Base-by-base conservation (phyloP, 2,329 filamentous ascomycete species). In the Akanthomyces muscarius region DNA sequence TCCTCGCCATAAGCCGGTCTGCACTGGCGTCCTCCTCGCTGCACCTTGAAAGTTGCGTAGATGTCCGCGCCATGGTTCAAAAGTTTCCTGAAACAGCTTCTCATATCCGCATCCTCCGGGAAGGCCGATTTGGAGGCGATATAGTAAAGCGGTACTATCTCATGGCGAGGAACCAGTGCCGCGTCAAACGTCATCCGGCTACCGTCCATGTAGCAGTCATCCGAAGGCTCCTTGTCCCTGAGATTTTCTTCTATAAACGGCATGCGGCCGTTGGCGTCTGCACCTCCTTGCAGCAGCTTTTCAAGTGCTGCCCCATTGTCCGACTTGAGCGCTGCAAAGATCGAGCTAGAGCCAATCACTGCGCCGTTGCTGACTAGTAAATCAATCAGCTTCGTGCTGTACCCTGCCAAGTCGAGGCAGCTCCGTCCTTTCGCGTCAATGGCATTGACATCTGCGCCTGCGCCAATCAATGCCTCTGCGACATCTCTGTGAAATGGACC, bases 361-460 rank as follows among this genome's bases (percentile, higher is more conserved):
- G 60, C 44, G 23, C 64, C 66, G 11, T 65, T 62, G 28, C 36
- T 30, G 3, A 57, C 30, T 14, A 66, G 50, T 0, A 66, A 30
- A 13, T 55, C 18, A 7, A 59, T 23, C 45, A 67, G 52, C 4
- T 63, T 50, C 6, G 30, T 44, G n/a, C 63, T 57, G n/a, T 61
- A 38, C 2, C 25, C n/a, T 4, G 63, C 64, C 36, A 38, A 45
- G 16, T 52, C 54, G 1, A 68, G 60, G 53, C 65, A 68, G n/a
- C 50, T 65, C 10, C 33, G 42, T 6, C 66, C 65, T 7, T 38
- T 25, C 1, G 14, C 18, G 38, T 67, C 61, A 6, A 61, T 18
- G 0, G 64, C 66, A 28, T 65, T 64, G 21, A 65, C 23, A 18
- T 67, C 42, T 4, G 63, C 66, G 1, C 65, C 60, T 1, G 61